phyloP scores from a whole-genome alignment of 108 stramenopile genomes.

The Cyclotella kingstonii region DNA sequence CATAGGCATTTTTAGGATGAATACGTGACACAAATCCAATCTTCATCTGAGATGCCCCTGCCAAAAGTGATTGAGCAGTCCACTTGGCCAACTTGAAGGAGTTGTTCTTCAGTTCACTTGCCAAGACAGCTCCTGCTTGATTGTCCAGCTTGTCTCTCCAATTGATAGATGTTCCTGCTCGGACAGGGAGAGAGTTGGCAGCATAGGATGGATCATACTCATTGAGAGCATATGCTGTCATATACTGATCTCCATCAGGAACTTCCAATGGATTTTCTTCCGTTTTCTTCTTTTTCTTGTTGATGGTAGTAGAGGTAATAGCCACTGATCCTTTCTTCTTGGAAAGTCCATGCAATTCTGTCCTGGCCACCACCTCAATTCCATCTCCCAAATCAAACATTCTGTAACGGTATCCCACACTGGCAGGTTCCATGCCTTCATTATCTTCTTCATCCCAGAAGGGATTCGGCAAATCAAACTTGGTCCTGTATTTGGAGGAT shows the following conservation, averaged over 20 bases:
- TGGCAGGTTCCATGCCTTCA: conserved; percentile 93
- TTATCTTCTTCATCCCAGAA: conserved; percentile 97
- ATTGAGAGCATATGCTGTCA: conserved; percentile 97
- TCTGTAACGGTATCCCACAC: conserved; percentile 96
- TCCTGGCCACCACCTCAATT: conserved; percentile 69
- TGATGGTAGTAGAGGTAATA: conserved; percentile 18
- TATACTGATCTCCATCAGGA: conserved; percentile 63
- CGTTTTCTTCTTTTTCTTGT: conserved; percentile 38
- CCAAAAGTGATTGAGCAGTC: conserved; percentile 94
- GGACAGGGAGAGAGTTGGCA: conserved; percentile 18
- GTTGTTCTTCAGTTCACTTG: conserved; percentile 98
- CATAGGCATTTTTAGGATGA: conserved; percentile 84
- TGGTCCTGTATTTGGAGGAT: conserved; percentile 56
- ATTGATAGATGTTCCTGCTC: conserved; percentile 32
- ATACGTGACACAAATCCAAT: conserved; percentile 91
- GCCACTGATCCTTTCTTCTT: conserved; percentile 41
- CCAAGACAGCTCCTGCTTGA: conserved; percentile 93
- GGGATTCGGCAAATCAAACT: conserved; percentile 48
- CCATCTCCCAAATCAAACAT: conserved; percentile 86
- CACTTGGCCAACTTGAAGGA: conserved; percentile 96
- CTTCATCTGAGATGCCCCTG: conserved; percentile 97
- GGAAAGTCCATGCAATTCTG: conserved; percentile 81
- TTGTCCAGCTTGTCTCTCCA: conserved; percentile 93
- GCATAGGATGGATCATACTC: conserved; percentile 84
- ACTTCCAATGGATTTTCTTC: conserved; percentile 21